phyloP scores from a whole-genome alignment of 345 rosid species.

The Iberis pinnata region DNA sequence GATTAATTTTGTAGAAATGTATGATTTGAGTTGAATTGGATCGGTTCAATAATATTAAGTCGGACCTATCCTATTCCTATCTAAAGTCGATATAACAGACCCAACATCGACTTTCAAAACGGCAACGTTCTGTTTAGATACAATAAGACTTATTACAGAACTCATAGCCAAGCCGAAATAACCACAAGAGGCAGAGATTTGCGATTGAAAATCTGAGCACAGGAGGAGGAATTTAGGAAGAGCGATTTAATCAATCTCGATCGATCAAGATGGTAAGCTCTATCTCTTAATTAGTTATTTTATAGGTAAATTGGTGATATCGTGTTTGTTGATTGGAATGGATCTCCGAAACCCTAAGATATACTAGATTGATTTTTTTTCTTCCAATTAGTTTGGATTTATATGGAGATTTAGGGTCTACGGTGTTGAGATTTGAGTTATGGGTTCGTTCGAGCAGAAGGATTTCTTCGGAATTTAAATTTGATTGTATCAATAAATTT shows the following conservation, averaged over 20 bases:
- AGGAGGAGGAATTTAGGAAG: too few species aligned
- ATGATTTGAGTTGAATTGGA: too few species aligned
- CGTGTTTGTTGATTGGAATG: background rate
- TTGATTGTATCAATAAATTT: background rate
- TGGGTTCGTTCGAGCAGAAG: slow-evolving; percentile 4
- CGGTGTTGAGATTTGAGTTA: slow-evolving; percentile 11
- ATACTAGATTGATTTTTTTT: background rate
- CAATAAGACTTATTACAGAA: too few species aligned
- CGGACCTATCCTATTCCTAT: too few species aligned
- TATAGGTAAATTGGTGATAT: background rate
- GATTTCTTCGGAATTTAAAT: background rate
- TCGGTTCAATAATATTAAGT: too few species aligned
- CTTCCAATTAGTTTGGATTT: background rate
- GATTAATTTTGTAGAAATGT: too few species aligned
- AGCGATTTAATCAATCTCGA: slow-evolving; percentile 17
- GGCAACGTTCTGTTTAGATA: too few species aligned
- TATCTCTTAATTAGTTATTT: background rate
- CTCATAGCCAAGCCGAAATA: too few species aligned
- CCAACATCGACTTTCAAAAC: too few species aligned
- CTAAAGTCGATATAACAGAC: too few species aligned
- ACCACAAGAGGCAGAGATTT: too few species aligned
- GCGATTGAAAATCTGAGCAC: too few species aligned
- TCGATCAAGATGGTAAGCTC: slow-evolving; percentile 24
- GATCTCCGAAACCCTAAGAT: slow-evolving; percentile 2
- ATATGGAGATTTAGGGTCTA: slow-evolving; percentile 4